Percentiles rank a stretch among this genome's conserved stretches.
Evolutionary conservation across 2,329 filamentous ascomycete genomes (phyloP).

Genomic region (Alternaria postmessia): DNA sequence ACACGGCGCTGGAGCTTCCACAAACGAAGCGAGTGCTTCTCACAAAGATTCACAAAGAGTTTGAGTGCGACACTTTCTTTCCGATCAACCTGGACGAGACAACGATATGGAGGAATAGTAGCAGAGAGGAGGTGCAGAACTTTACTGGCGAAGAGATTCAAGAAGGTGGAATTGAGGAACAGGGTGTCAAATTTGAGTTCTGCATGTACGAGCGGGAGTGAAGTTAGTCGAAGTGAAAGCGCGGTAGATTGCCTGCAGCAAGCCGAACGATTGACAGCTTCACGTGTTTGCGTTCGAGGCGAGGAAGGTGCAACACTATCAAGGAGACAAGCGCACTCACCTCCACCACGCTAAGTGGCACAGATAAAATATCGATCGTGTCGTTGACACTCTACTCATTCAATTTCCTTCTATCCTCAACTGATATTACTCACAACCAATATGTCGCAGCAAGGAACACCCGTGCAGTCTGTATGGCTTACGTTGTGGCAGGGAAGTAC

Average conservation of each 20-base stretch:
- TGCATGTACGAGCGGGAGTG: slow-evolving; percentile 68
- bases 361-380: not conserved
- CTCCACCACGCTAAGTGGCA: not conserved
- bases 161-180: slow-evolving; percentile 68
- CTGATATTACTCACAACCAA: not conserved
- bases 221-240: not conserved
- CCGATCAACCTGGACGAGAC: slow-evolving; percentile 63
- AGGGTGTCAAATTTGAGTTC: slow-evolving; percentile 72
- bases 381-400: not conserved
- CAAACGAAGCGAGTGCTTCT: slow-evolving; percentile 71
- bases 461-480: slow-evolving; percentile 6
- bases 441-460: not conserved
- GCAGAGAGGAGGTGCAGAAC: slow-evolving; percentile 62
- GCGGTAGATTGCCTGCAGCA: not conserved
- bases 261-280: not conserved
- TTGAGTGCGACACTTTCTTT: slow-evolving; percentile 80
- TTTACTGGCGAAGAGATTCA: slow-evolving; percentile 73
- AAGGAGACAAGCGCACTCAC: not conserved
- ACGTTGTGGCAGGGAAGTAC: slow-evolving; percentile 10
- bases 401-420: not conserved
- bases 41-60: slow-evolving; percentile 73
- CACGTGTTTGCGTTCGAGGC: not conserved
- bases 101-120: slow-evolving; percentile 63
- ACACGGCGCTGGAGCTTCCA: slow-evolving; percentile 67
- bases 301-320: not conserved